Base-by-base conservation (phyloP, 208 protist species). In the Trypanosoma boissoni region DNA sequence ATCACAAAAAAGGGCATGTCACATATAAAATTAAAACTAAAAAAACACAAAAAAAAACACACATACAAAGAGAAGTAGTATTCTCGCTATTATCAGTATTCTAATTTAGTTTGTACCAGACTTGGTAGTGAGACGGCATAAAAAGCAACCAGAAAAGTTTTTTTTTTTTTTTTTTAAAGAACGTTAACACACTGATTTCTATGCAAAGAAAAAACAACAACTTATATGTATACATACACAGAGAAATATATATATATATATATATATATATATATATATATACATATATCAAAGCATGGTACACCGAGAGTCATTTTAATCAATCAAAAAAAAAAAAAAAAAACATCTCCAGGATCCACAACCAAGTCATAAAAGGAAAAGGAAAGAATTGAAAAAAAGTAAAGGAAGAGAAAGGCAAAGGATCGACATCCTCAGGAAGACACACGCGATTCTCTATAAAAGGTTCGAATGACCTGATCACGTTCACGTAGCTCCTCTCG, bases 381-480 rank as follows among this genome's bases (percentile, higher is more conserved):
- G 24, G 52, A 3, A 55, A 39, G 20, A 23, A 39, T 39, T 39
- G 12, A 39, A 39, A 39, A 39, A 39, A 39, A 39, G 12, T 16
- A 39, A 39, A 12, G 6, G 34, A 12, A 39, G 6, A 12, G 12
- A 16, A 39, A 12, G 8, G 34, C 34, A 39, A 6, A 39, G 12
- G 12, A 39, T 39, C 34, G 34, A 39, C 34, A 39, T 12, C 34
- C 6, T 16, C 34, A 39, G 12, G 12, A 39, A 12, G 8, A 39
- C 6, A 6, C 34, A 51, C 59, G 52, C 24, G 50, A 12, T 21
- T 51, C 31, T 51, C 78, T 70, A 51, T 69, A 87, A 42, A 86
- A 58, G 23, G 70, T 72, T 27, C 77, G 66, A n/a, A 94, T 79
- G 6, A 69, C 66, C 52, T 84, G 72, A 43, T 94, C 87, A 28